Evolutionary conservation across 2,329 filamentous ascomycete species (phyloP), one percentile per base, ranked within the genome.

Genomic region (Cladosporium sp.): DNA sequence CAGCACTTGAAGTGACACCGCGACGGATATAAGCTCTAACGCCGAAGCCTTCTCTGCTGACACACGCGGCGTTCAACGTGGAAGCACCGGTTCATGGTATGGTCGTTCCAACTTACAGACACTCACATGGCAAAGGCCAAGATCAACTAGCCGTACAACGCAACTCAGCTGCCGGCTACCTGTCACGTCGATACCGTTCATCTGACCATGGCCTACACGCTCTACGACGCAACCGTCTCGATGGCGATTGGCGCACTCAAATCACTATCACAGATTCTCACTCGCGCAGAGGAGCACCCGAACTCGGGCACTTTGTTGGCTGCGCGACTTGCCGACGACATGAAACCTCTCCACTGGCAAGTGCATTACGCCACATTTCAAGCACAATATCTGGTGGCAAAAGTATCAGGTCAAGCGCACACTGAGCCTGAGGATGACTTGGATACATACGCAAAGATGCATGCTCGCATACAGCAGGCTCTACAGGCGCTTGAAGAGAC

Each of bases 181-280:
- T 34, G 30, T 12, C 30, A 34, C 30, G 30, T 5, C n/a, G 19
- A 9, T 7, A 12, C 14, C 4, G 7, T 9, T 47, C 25, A 30
- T 30, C 42, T 12, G 6, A 45, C 52, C 38, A 58, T 55, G 37
- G 40, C 50, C 14, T 57, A 55, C 50, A 50, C 57, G 4, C 43
- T 60, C 22, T 56, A 60, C 45, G 55, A 60, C 36, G 37, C 50
- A n/a, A 60, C 55, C 36, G 43, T 60, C 38, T 39, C 54, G 12
- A 42, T 55, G n/a, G 40, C 55, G 6, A 51, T 50, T 12, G 34
- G 51, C 42, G 51, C 25, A 17, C 19, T 58, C 36, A 40, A 58
- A 9, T 17, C 19, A 12, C 54, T 56, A n/a, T 20, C 34, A 15
- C 34, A 49, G 30, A 38, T 56, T 15, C 30, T 49, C 36, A 30